These are phyloP conservation scores for Besnoitia besnoiti DNA, from an alignment of 169 alveolate species.

Conservation along the genomic window DNA sequence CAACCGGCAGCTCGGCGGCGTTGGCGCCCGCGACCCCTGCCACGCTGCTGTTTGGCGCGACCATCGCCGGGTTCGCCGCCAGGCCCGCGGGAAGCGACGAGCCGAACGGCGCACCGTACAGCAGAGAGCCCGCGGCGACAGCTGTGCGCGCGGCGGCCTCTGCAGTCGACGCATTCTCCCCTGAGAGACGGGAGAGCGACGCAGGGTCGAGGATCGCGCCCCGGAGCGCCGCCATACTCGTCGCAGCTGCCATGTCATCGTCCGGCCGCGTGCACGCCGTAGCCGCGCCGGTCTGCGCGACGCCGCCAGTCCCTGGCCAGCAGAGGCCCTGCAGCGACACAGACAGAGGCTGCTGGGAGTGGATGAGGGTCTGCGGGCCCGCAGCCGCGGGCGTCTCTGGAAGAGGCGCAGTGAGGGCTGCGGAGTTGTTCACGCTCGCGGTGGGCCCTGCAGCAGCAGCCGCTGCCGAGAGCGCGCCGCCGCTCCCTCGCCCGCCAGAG, in stretches of 20 bases:
- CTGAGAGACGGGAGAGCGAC: not conserved
- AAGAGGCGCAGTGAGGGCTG: not conserved
- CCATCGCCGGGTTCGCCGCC: not conserved
- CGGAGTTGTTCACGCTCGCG: not conserved
- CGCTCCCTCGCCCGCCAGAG: not conserved
- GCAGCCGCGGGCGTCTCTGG: not conserved
- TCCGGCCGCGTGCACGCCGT: not conserved
- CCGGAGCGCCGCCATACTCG: slow-evolving; percentile 3
- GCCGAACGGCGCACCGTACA: slow-evolving; percentile 21
- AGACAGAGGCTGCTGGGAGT: not conserved
- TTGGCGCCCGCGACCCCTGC: not conserved
- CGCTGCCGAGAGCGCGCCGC: not conserved
- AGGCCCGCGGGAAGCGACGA: not conserved
- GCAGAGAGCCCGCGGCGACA: slow-evolving; percentile 1
- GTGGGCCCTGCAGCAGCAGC: not conserved
- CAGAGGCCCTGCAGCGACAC: not conserved
- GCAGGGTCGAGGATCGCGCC: not conserved
- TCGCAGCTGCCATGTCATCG: not conserved
- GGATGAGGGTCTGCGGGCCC: not conserved
- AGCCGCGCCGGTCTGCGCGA: not conserved
- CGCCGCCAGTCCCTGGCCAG: not conserved
- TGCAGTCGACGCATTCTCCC: not conserved
- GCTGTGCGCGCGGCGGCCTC: slow-evolving; percentile 29
- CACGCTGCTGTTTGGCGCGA: not conserved
- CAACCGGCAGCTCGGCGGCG: not conserved